Evolutionary conservation across 2,329 filamentous ascomycete species (phyloP).

Genomic region (Didymosphaeria variabile): DNA sequence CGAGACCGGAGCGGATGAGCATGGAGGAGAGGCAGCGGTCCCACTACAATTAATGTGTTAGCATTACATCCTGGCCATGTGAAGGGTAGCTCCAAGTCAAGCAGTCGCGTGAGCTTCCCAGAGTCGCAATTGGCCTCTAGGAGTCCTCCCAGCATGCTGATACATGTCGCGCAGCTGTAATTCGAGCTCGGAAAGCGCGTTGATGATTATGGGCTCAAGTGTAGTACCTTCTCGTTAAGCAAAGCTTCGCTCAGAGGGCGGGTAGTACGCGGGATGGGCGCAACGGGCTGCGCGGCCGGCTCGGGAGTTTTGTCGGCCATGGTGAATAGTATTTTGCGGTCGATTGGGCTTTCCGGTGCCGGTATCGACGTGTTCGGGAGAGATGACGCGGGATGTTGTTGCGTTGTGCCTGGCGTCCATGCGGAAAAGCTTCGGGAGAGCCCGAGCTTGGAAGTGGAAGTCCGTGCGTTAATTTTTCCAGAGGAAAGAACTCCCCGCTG

Average conservation of each 20-base stretch:
- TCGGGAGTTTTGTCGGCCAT: conserved; percentile 68
- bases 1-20: conserved; percentile 94
- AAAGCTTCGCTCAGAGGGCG: conserved; percentile 95
- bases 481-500: conserved; percentile 17
- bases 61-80: neutral
- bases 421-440: conserved; percentile 26
- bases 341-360: conserved; percentile 40
- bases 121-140: neutral
- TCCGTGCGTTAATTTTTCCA: conserved; percentile 29
- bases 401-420: conserved; percentile 19
- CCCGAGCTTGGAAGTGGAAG: conserved; percentile 11
- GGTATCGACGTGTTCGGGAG: conserved; percentile 28
- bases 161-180: neutral
- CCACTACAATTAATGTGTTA: conserved; percentile 71
- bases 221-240: conserved; percentile 94
- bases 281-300: conserved; percentile 51
- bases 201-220: conserved; percentile 5
- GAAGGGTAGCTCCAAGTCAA: neutral
- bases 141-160: neutral
- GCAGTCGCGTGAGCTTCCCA: neutral
- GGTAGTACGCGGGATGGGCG: conserved; percentile 73
- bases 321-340: conserved; percentile 35
- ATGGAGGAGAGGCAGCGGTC: conserved; percentile 97
- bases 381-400: conserved; percentile 18
- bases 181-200: neutral